Evolutionary conservation across 768 basidiomycete genomes (phyloP).

Genomic region (Pleurotus salmoneostramineus): DNA sequence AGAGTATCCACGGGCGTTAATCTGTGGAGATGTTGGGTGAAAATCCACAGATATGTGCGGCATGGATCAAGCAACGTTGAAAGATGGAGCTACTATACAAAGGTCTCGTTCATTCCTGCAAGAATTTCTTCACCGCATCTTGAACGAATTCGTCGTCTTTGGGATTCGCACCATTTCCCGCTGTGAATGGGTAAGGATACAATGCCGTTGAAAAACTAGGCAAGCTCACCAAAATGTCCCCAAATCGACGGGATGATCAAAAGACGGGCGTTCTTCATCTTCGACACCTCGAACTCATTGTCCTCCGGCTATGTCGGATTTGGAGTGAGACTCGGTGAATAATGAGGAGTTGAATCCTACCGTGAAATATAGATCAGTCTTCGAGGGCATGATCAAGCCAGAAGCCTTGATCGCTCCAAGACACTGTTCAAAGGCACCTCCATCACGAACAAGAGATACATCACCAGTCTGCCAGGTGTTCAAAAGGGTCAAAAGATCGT

Average conservation of each 20-base stretch:
- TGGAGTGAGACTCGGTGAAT: not conserved
- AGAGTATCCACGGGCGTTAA: too few species aligned
- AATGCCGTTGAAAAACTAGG: not conserved
- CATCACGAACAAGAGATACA: slow-evolving; percentile 39
- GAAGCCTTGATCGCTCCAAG: slow-evolving; percentile 43
- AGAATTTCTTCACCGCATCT: slow-evolving; percentile 38
- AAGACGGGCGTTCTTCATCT: slow-evolving; percentile 36
- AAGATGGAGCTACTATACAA: not conserved
- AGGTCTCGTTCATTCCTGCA: slow-evolving; percentile 24
- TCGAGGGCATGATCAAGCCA: slow-evolving; percentile 55
- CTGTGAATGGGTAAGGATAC: slow-evolving; percentile 18
- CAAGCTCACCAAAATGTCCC: slow-evolving; percentile 51
- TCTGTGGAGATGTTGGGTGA: too few species aligned
- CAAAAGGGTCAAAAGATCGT: slow-evolving; percentile 45
- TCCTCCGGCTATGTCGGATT: slow-evolving; percentile 45
- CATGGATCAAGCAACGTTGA: not conserved
- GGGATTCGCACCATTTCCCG: slow-evolving; percentile 38
- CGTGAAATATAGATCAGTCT: slow-evolving; percentile 54
- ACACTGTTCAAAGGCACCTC: slow-evolving; percentile 36
- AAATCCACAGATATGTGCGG: too few species aligned
- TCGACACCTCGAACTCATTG: slow-evolving; percentile 39
- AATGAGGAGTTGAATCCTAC: not conserved
- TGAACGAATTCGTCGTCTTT: slow-evolving; percentile 40
- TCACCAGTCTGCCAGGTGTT: slow-evolving; percentile 27
- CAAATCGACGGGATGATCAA: slow-evolving; percentile 51